phyloP scores from a whole-genome alignment of 257 asterid genomes.

The Solanum chmielewskii region DNA sequence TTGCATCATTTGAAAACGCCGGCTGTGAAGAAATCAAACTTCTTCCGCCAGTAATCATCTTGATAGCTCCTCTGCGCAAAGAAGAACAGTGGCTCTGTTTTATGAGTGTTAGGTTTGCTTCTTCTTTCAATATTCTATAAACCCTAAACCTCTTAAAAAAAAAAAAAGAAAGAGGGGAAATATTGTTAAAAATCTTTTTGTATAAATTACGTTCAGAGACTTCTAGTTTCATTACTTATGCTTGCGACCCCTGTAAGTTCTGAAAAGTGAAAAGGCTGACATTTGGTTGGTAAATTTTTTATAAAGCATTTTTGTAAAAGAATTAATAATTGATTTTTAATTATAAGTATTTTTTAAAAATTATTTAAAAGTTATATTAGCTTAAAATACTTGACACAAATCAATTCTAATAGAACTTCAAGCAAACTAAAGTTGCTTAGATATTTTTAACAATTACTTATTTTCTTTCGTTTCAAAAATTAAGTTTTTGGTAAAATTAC shows the following conservation, averaged over 20 bases:
- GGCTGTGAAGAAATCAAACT: slow-evolving; percentile 74
- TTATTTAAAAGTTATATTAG: neutral
- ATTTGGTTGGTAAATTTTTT: neutral
- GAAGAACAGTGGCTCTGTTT: neutral
- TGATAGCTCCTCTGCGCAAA: neutral
- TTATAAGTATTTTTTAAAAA: neutral
- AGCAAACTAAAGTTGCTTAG: neutral
- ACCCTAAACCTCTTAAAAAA: neutral
- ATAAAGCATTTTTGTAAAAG: neutral
- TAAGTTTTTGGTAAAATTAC: neutral
- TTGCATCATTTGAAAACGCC: slow-evolving; percentile 81
- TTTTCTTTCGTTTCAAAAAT: neutral
- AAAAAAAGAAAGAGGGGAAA: neutral
- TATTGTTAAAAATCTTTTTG: neutral
- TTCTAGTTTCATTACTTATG: neutral
- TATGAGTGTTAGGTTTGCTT: neutral
- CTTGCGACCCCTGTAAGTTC: neutral
- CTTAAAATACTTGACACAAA: neutral
- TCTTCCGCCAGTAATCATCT: slow-evolving; percentile 68
- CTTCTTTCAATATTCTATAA: neutral
- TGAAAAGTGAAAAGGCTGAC: neutral
- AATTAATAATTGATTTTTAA: neutral
- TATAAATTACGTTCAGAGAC: neutral
- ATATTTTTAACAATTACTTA: neutral
- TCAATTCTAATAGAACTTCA: neutral